Percentiles rank a stretch among this genome's conserved stretches.
Evolutionary conservation across 768 basidiomycete genomes (phyloP).

Genomic region (Solioccasus polychromus): DNA sequence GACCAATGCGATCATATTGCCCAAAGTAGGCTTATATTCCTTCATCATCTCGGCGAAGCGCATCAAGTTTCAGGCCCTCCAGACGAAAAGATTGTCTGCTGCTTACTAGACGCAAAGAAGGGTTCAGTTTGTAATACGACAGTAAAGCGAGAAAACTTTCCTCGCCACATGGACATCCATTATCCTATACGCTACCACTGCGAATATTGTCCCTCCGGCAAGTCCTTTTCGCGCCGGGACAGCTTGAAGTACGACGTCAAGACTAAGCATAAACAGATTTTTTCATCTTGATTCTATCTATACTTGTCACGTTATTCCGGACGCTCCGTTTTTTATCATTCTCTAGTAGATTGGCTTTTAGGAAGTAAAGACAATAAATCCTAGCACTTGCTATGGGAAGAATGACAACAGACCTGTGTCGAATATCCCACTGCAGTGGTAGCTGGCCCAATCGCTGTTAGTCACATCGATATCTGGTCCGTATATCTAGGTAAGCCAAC

Average conservation of each 20-base stretch:
- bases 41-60: conserved; percentile 9
- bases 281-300: neutral
- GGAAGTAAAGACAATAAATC: no score
- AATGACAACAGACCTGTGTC: no score
- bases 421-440: no score
- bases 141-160: conserved; percentile 11
- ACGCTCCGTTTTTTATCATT: no score
- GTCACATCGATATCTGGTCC: no score
- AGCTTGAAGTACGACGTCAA: conserved; percentile 14
- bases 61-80: conserved; percentile 15
- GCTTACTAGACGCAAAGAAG: conserved; percentile 2
- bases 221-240: conserved; percentile 23
- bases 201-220: conserved; percentile 6
- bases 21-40: conserved; percentile 6
- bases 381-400: no score
- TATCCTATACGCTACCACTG: conserved; percentile 15
- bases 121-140: neutral
- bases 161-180: conserved; percentile 21
- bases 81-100: conserved; percentile 1
- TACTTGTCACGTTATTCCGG: neutral
- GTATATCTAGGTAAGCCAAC: no score
- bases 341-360: no score
- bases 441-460: no score
- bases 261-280: conserved; percentile 2
- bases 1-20: conserved; percentile 1